Base-by-base conservation (phyloP, 2,329 filamentous ascomycete genomes). In the Pseudogymnoascus sp. region DNA sequence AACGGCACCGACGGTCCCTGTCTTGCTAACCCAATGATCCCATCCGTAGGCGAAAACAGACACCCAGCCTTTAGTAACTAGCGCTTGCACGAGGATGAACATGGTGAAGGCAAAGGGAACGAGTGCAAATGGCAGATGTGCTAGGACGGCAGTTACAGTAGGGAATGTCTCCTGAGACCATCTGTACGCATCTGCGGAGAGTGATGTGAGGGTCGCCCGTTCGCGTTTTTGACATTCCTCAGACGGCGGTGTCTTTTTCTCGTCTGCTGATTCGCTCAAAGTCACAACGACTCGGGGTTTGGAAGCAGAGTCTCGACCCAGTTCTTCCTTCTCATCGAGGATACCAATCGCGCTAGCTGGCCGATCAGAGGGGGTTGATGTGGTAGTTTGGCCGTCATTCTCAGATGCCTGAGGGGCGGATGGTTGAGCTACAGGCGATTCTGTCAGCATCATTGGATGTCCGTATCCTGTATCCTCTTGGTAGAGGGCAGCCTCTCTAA, bases 21-120 rank as follows among this genome's bases (percentile, higher is more conserved):
- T 91, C 71, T 82, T 87, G 9, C 79, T 75, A 0, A 89, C 87
- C 87, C 87, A 90, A 61, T 87, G 83, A 64, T 89, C 82, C 88
- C 88, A 91, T 1, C 87, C 88, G 61, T 88, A 79, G 0, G 87
- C 88, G 68, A 91, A 91, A 0, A 90, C 86, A 0, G 82, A 81
- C 0, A 91, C 84, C 88, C 88, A 91, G 10, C 88, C 88, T 67
- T 88, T 90, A 0, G 85, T 89, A 0, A 89, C 87, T 1, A 91
- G 75, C 0, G 82, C 87, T 70, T 91, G 87, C 0, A 91, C 88
- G 0, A 91, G 80, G 9, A 91, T 80, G 66, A 91, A 91, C 88
- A 91, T 91, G 65, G 82, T 79, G 63, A 91, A 85, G 0, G 87
- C 85, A 69, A 91, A 91, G 0, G 88, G 88, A 0, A 91, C 79